These are phyloP conservation scores for Adansonia gregorii DNA, from an alignment of 441 rosid genomes.

Conservation along the genomic window DNA sequence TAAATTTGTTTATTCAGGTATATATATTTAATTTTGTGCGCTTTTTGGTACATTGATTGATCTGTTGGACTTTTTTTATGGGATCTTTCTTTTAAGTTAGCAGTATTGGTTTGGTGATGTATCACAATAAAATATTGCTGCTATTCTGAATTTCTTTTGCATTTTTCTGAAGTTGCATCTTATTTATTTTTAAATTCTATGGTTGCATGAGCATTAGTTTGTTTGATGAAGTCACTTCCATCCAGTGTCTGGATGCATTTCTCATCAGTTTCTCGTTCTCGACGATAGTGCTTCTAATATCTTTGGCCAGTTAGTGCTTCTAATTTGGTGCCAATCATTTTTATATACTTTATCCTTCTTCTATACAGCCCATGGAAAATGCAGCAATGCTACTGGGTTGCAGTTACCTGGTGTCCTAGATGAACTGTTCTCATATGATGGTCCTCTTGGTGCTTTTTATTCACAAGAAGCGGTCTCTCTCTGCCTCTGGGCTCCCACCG, in stretches of 20 bases:
- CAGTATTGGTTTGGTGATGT: background rate
- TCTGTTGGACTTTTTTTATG: background rate
- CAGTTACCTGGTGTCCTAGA: slow-evolving; percentile 89
- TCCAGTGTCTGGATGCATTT: background rate
- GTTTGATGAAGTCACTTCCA: slow-evolving; percentile 16
- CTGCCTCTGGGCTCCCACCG: slow-evolving; percentile 97
- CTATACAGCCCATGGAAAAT: slow-evolving; percentile 62
- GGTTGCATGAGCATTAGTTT: slow-evolving; percentile 8
- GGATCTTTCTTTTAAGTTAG: background rate
- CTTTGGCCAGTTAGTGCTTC: slow-evolving; percentile 7
- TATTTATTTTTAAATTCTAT: background rate
- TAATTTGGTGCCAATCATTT: slow-evolving; percentile 2
- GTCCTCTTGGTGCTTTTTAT: slow-evolving; percentile 85
- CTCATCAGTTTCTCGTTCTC: background rate
- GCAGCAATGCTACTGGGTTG: slow-evolving; percentile 70
- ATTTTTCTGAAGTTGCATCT: background rate
- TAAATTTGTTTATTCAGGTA: slow-evolving; percentile 1
- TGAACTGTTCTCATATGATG: slow-evolving; percentile 80
- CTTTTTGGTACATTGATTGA: background rate
- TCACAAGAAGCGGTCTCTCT: slow-evolving; percentile 61
- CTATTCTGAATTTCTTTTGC: background rate
- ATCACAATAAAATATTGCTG: background rate
- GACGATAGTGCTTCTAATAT: background rate
- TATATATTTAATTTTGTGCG: background rate
- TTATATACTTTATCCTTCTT: slow-evolving; percentile 25